A percentile compares a stretch with the other conserved stretches of the same genome.
These are phyloP conservation scores for Tilletia horrida DNA, from an alignment of 1,284 basidiomycete species.

Conservation along the genomic window DNA sequence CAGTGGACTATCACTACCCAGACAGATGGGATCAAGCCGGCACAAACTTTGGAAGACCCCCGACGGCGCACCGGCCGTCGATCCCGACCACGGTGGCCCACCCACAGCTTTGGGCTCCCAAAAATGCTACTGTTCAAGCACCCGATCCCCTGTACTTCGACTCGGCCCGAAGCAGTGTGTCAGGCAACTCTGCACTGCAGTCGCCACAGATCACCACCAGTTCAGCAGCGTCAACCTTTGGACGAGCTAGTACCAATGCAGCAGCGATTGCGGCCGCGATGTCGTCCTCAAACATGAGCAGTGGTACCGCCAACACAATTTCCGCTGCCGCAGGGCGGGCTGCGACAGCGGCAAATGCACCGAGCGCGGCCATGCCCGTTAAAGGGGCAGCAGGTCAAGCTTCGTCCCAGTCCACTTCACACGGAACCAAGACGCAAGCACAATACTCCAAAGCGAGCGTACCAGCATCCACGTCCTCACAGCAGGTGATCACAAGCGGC, in stretches of 20 bases:
- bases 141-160: slow-evolving; percentile 50
- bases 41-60: slow-evolving; percentile 20
- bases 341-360: too few species aligned
- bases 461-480: too few species aligned
- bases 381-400: too few species aligned
- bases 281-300: not conserved
- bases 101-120: not conserved
- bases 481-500: not conserved
- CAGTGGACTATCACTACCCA: slow-evolving; percentile 25
- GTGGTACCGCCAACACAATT: not conserved
- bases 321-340: not conserved
- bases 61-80: slow-evolving; percentile 1
- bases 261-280: not conserved
- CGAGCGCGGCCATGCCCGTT: too few species aligned
- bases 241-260: not conserved
- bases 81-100: not conserved
- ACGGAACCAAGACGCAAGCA: too few species aligned
- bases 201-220: slow-evolving; percentile 9
- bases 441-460: too few species aligned
- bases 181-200: slow-evolving; percentile 17
- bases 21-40: slow-evolving; percentile 22
- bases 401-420: too few species aligned
- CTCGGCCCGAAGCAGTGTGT: slow-evolving; percentile 27
- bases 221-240: not conserved
- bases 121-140: slow-evolving; percentile 23